Evolutionary conservation across 106 monocot species (phyloP).

Genomic region (Gastrodia elata): DNA sequence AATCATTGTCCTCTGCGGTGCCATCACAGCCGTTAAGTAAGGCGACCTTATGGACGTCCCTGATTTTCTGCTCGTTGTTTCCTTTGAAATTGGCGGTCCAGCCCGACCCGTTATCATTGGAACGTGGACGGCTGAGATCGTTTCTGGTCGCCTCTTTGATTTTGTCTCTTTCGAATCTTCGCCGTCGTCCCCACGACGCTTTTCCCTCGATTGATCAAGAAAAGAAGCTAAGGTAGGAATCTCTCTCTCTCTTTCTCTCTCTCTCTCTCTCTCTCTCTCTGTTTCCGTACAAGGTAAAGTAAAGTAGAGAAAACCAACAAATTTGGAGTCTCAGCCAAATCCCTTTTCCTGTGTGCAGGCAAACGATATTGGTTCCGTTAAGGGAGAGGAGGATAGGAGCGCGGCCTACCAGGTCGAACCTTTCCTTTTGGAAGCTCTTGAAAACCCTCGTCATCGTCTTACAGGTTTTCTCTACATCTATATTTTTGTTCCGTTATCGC

Average conservation of each 20-base stretch:
- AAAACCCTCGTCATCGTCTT: conserved; percentile 22
- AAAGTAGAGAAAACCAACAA: background rate
- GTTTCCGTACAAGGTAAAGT: background rate
- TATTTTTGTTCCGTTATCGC: background rate
- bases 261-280: background rate
- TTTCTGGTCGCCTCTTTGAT: background rate
- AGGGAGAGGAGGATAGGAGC: background rate
- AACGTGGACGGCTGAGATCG: conserved; percentile 1
- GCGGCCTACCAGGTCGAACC: conserved; percentile 4
- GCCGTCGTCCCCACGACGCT: background rate
- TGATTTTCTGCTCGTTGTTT: background rate
- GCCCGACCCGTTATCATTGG: no score
- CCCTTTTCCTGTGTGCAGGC: conserved; percentile 2
- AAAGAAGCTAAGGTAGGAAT: background rate
- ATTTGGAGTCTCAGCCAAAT: background rate
- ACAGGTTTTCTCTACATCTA: conserved; percentile 11
- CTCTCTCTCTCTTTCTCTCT: background rate
- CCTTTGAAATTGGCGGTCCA: background rate
- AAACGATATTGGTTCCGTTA: background rate
- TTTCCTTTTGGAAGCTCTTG: conserved; percentile 19
- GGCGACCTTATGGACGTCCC: background rate
- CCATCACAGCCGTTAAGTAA: background rate
- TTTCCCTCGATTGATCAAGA: background rate
- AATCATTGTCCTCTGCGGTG: background rate
- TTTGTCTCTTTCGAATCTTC: background rate